Evolutionary conservation across 2,329 filamentous ascomycete genomes (phyloP), one percentile per base, ranked within the genome.

Genomic region (Neonectria sp.): DNA sequence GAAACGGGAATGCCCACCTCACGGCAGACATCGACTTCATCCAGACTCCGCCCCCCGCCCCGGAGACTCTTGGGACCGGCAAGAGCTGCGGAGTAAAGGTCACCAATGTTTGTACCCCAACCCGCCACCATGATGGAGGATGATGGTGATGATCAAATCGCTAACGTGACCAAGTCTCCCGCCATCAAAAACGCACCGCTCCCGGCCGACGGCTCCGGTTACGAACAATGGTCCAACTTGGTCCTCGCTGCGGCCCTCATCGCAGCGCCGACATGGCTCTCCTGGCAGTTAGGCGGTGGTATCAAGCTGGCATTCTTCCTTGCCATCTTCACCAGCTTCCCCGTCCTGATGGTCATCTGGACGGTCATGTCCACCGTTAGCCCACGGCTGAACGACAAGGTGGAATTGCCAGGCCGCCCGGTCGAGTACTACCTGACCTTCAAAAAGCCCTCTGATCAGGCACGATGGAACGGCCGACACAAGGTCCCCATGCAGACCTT

Each of bases 181-280:
- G 85, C 94, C 58, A 98, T 98, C 82, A 93, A 95, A 80, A 98
- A 98, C 88, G 92, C 91, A 51, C 94, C 95, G 71, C 89, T 98
- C 24, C 95, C 95, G 45, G 95, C 94, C 71, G 95, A 98, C 80
- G 93, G 90, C 52, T 84, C 94, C 48, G 93, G 94, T 72, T 90
- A 88, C 79, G 93, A 96, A 72, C 91, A 86, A 83, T 98, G 97
- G 89, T 94, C 92, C 82, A 97, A 95, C 83, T 80, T 86, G 72
- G 81, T 93, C 75, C 90, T 98, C 73, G 85, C 92, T 79, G 86
- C 86, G 72, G 82, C 95, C 66, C 82, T 97, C 65, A 78, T 90
- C 67, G 83, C 89, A 65, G 85, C 95, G 52, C 95, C 95, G 37
- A 89, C 87, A 79, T 97, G 93, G 83, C 79, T 97, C 60, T 89